Conservation (phyloP, 2,329 filamentous ascomycete species). For the Claviceps arundinis region DNA sequence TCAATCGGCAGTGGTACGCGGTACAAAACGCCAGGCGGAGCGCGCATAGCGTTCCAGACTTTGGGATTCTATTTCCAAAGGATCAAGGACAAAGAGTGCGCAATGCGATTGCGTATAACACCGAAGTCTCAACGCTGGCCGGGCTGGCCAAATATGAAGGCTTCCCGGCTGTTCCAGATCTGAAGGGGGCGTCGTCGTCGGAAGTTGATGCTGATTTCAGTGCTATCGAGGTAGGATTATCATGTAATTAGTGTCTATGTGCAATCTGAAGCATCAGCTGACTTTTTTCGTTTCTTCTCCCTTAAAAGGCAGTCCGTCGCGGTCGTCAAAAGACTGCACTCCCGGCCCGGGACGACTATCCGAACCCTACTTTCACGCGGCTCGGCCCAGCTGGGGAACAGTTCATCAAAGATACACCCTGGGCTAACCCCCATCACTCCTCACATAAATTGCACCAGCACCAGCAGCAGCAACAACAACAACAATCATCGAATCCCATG, state of each 20-base stretch:
- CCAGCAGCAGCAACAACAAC: slow-evolving; percentile 5
- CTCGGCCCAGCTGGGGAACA: slow-evolving; percentile 64
- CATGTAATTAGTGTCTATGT: neutral
- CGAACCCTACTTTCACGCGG: slow-evolving; percentile 33
- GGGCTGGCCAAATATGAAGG: slow-evolving; percentile 91
- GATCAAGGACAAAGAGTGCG: slow-evolving; percentile 64
- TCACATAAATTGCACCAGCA: slow-evolving; percentile 39
- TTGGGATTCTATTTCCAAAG: slow-evolving; percentile 66
- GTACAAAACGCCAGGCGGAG: slow-evolving; percentile 81
- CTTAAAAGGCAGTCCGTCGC: slow-evolving; percentile 20
- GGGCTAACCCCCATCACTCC: slow-evolving; percentile 84
- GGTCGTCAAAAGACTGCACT: slow-evolving; percentile 24
- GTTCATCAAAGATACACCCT: slow-evolving; percentile 79
- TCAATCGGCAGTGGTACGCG: slow-evolving; percentile 84
- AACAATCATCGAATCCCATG: slow-evolving; percentile 18
- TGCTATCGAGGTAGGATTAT: slow-evolving; percentile 59
- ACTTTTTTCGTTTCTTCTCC: slow-evolving; percentile 5
- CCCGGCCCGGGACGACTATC: slow-evolving; percentile 33
- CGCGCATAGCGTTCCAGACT: slow-evolving; percentile 69
- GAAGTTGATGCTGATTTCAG: slow-evolving; percentile 81
- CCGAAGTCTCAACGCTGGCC: slow-evolving; percentile 81
- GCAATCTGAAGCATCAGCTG: slow-evolving; percentile 5
- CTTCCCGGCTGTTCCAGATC: slow-evolving; percentile 85
- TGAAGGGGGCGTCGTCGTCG: slow-evolving; percentile 54
- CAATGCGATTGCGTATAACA: slow-evolving; percentile 85